Percentiles rank a stretch among this genome's conserved stretches.
phyloP scores from a whole-genome alignment of 2,329 filamentous ascomycete genomes.

The Truncatella angustata region DNA sequence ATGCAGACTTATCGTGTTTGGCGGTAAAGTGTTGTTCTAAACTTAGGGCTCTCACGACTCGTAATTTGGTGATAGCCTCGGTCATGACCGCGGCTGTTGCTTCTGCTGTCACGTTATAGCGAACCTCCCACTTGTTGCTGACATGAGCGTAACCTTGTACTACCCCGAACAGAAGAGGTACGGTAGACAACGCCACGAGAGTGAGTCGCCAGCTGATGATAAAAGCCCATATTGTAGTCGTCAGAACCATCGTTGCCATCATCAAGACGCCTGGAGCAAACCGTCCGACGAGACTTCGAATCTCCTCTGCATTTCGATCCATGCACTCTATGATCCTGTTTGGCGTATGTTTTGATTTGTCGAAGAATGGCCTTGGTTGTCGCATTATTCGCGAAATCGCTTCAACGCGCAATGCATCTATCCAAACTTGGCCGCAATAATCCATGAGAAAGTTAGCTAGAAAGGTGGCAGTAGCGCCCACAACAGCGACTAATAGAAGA shows the following conservation, averaged over 20 bases:
- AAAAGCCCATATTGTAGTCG: slow-evolving; percentile 75
- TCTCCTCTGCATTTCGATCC: slow-evolving; percentile 82
- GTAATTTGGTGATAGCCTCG: slow-evolving; percentile 77
- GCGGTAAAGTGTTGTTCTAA: slow-evolving; percentile 69
- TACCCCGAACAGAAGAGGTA: slow-evolving; percentile 65
- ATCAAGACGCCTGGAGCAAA: slow-evolving; percentile 72
- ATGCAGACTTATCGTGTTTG: slow-evolving; percentile 57
- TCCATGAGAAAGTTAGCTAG: slow-evolving; percentile 71
- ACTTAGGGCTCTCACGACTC: slow-evolving; percentile 72
- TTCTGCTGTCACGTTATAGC: slow-evolving; percentile 62
- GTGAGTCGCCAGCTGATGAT: slow-evolving; percentile 76
- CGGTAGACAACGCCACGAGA: slow-evolving; percentile 68
- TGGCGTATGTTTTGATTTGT: slow-evolving; percentile 62
- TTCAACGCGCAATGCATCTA: slow-evolving; percentile 66
- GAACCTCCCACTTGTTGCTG: slow-evolving; percentile 70
- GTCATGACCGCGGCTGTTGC: slow-evolving; percentile 61
- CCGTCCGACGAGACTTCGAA: slow-evolving; percentile 76
- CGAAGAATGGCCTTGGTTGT: slow-evolving; percentile 80
- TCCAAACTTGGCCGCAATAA: slow-evolving; percentile 70
- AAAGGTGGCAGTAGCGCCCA: slow-evolving; percentile 66
- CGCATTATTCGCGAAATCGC: slow-evolving; percentile 68
- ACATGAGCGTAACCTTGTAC: slow-evolving; percentile 64
- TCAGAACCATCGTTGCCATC: slow-evolving; percentile 62
- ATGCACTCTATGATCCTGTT: slow-evolving; percentile 67
- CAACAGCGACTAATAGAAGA: slow-evolving; percentile 65